Conservation (phyloP, 1,284 basidiomycete genomes). For the Trametes sp. region DNA sequence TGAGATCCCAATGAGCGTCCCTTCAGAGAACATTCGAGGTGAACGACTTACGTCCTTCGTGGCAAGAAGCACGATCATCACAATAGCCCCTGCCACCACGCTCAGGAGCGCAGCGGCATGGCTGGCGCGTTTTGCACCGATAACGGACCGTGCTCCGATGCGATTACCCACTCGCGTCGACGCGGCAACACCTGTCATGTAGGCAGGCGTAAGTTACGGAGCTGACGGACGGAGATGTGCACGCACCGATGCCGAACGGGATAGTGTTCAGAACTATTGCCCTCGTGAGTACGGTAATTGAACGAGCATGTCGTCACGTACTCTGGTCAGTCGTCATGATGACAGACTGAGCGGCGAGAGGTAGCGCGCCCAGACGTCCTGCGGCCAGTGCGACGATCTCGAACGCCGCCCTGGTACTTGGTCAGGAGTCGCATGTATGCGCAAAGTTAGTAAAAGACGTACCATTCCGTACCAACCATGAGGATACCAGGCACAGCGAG, state of each 20-base stretch:
- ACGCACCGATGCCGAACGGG: conserved; percentile 68
- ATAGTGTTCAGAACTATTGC: conserved; percentile 67
- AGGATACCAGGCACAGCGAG: conserved; percentile 77
- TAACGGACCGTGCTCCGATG: conserved; percentile 64
- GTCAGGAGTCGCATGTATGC: not conserved
- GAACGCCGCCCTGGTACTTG: conserved; percentile 68
- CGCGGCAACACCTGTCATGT: conserved; percentile 65
- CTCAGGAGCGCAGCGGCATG: conserved; percentile 71
- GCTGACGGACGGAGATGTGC: not conserved
- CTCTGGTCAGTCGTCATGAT: conserved; percentile 88
- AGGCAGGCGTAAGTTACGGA: not conserved
- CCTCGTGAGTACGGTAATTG: not conserved
- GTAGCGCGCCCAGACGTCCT: conserved; percentile 67
- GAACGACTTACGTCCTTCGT: conserved; percentile 56
- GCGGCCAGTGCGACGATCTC: conserved; percentile 84
- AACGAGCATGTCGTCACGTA: conserved; percentile 38
- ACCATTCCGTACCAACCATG: conserved; percentile 85
- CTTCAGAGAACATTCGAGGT: not conserved
- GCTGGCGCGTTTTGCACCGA: conserved; percentile 64
- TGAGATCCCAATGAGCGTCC: conserved; percentile 30
- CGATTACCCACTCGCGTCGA: conserved; percentile 79
- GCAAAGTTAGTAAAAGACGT: conserved; percentile 22
- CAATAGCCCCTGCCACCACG: conserved; percentile 61
- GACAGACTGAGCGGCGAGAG: conserved; percentile 78
- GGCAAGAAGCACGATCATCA: conserved; percentile 67